Evolutionary conservation across 78 protist genomes (phyloP), one percentile per base, ranked within the genome.

Genomic region (Acrasis kona): DNA sequence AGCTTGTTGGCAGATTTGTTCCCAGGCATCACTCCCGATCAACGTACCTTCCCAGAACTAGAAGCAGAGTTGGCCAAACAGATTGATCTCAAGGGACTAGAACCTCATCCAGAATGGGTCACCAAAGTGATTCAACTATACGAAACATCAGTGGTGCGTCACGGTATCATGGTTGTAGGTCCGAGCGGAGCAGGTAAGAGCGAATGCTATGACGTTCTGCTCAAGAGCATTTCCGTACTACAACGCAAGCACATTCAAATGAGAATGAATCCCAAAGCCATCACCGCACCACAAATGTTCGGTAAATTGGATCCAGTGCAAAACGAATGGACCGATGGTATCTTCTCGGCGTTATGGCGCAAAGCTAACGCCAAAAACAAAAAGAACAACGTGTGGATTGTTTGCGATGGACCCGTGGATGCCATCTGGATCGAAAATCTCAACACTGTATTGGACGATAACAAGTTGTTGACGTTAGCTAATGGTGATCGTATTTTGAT

Each of bases 371-470:
- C 42, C 69, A 39, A 10, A 5, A 7, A 12, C n/a, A 78, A 76
- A 58, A 85, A n/a, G 58, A 28, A 34, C 29, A 42, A 39, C 37
- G 30, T 28, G 9, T 90, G 94, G 92, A 39, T 93, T 6, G 39
- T 86, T 1, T 80, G 88, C 42, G 96, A 93, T 64, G 96, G 96
- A 9, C 94, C 92, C 19, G 93, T 93, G 31, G 96, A 93, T 65
- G 84, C 94, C 29, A 67, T 87, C 36, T 93, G 94, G 94, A 89
- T 93, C 38, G 96, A 93, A 72, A 78, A 80, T 70, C 72, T 93
- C 39, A 93, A 93, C 85, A 88, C 96, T 3, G 93, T 93, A 50
- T 86, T 93, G 61, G 96, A 93, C 64, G 96, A 89, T 75, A 93
- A 89, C 89, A 80, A 80, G 73, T 68, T 87, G 9, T 89, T 93